phyloP scores from a whole-genome alignment of 2,329 filamentous ascomycete genomes.

The Colletotrichum acutatum region DNA sequence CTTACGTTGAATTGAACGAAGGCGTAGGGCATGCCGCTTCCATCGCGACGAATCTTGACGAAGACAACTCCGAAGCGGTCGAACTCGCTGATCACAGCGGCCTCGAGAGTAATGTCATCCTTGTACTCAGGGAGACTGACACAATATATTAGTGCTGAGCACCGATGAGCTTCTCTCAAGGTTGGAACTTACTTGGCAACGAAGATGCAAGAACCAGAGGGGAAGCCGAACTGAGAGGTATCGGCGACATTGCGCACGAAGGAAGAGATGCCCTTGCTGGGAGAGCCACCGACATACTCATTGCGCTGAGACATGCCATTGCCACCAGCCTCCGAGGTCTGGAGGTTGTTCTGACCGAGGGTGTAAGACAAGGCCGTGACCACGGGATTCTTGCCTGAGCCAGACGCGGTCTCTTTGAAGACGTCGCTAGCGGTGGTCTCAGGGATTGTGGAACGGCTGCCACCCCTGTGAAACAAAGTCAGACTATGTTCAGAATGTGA shows the following conservation, averaged over 20 bases:
- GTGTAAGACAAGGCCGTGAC: slow-evolving; percentile 12
- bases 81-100: slow-evolving; percentile 64
- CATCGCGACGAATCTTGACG: slow-evolving; percentile 72
- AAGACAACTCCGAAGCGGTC: slow-evolving; percentile 65
- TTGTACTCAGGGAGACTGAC: slow-evolving; percentile 61
- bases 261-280: slow-evolving; percentile 16
- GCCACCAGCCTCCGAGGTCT: slow-evolving; percentile 1
- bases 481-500: not conserved
- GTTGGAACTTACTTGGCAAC: slow-evolving; percentile 69
- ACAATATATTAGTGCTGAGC: slow-evolving; percentile 27
- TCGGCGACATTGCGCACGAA: slow-evolving; percentile 46
- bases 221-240: slow-evolving; percentile 60
- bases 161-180: not conserved
- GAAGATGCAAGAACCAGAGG: slow-evolving; percentile 69
- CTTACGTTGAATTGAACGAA: slow-evolving; percentile 73
- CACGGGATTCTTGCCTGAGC: not conserved
- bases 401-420: slow-evolving; percentile 6
- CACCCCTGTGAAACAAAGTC: not conserved
- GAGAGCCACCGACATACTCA: slow-evolving; percentile 15
- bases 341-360: slow-evolving; percentile 16
- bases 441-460: not conserved
- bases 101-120: slow-evolving; percentile 62
- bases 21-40: slow-evolving; percentile 68
- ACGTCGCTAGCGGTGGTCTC: slow-evolving; percentile 9
- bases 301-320: not conserved